Evolutionary conservation across 2,329 filamentous ascomycete genomes (phyloP).

Genomic region (Sporothrix humicola): DNA sequence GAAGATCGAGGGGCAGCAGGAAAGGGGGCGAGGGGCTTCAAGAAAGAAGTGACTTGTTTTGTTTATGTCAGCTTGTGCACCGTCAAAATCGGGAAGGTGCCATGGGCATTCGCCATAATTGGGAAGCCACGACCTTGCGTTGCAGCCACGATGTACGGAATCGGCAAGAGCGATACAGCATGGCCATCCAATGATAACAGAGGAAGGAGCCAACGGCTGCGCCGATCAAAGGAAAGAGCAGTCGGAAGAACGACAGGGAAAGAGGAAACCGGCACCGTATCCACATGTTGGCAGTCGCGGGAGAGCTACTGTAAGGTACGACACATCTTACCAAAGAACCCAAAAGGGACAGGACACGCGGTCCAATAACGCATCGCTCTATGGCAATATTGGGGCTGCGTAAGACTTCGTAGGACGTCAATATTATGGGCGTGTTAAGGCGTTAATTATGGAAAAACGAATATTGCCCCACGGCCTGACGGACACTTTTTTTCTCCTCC

Average conservation of each 20-base stretch:
- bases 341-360: constrained; percentile 5
- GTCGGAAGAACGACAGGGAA: neutral
- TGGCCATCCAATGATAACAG: neutral
- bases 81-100: constrained; percentile 1
- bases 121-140: neutral
- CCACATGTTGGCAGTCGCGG: constrained; percentile 4
- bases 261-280: neutral
- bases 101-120: neutral
- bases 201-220: constrained; percentile 19
- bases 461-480: constrained; percentile 1
- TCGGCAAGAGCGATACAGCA: neutral
- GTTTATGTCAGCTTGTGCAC: constrained; percentile 16
- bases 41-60: neutral
- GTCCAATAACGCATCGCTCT: constrained; percentile 15
- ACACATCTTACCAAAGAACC: neutral
- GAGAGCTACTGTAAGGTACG: constrained; percentile 28
- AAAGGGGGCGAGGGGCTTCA: neutral
- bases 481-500: neutral
- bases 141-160: neutral
- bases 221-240: neutral
- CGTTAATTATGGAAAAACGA: neutral
- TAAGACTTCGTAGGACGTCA: neutral
- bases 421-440: constrained; percentile 1
- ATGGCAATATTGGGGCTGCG: neutral
- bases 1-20: neutral